phyloP scores from a whole-genome alignment of 2,329 filamentous ascomycete genomes.

The Phyllosticta ampelicida region DNA sequence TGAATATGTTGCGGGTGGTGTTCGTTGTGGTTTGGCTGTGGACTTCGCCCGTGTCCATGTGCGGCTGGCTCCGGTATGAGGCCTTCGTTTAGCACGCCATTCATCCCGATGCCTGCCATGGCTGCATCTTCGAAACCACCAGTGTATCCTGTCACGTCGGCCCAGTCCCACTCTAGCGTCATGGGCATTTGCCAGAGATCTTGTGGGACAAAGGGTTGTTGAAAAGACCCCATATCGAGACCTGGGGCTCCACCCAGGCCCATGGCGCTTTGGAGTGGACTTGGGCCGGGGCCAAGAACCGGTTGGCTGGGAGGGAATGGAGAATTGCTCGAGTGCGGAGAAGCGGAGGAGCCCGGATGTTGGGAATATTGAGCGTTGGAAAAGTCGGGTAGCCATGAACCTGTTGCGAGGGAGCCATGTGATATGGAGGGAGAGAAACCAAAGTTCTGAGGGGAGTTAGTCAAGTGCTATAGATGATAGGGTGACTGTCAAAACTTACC shows the following conservation, averaged over 20 bases:
- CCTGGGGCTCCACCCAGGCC: not conserved
- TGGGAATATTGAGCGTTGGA: not conserved
- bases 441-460: conserved; percentile 18
- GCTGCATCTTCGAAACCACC: conserved; percentile 21
- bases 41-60: not conserved
- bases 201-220: conserved; percentile 81
- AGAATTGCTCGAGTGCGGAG: not conserved
- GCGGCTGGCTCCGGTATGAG: not conserved
- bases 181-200: conserved; percentile 95
- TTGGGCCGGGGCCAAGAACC: conserved; percentile 16
- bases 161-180: conserved; percentile 87
- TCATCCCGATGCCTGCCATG: conserved; percentile 10
- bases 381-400: conserved; percentile 8
- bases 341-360: not conserved
- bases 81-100: conserved; percentile 4
- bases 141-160: conserved; percentile 33
- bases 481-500: not conserved
- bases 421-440: conserved; percentile 31
- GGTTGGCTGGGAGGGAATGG: conserved; percentile 6
- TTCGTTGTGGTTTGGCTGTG: not conserved
- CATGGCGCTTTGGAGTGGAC: not conserved
- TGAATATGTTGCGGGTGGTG: not conserved
- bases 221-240: conserved; percentile 40
- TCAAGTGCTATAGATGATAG: not conserved
- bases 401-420: conserved; percentile 24